A percentile compares a stretch with the other conserved stretches of the same genome.
These are phyloP conservation scores for Neofusicoccum cordaticola DNA, from an alignment of 2,329 filamentous ascomycete genomes.

Conservation along the genomic window DNA sequence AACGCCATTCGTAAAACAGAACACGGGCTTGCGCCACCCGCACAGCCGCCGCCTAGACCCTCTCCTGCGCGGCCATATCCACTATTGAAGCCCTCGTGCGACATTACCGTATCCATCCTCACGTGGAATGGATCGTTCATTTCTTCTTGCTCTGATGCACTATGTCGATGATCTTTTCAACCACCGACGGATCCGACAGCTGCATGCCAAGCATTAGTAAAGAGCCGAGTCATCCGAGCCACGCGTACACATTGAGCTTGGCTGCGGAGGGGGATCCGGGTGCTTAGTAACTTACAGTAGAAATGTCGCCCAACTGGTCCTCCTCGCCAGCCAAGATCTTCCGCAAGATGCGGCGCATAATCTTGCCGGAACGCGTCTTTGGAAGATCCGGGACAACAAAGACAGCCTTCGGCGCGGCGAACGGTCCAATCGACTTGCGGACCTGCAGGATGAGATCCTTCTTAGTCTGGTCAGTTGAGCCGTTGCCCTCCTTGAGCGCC, in stretches of 20 bases:
- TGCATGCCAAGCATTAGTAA: constrained; percentile 36
- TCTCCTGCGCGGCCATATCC: background rate
- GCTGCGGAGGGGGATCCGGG: constrained; percentile 3
- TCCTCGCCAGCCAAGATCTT: constrained; percentile 98
- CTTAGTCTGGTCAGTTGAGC: constrained; percentile 73
- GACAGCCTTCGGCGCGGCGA: constrained; percentile 92
- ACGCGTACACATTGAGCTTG: constrained; percentile 3
- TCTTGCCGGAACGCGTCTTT: constrained; percentile 97
- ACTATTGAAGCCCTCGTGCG: background rate
- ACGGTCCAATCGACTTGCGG: constrained; percentile 94
- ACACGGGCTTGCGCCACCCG: background rate
- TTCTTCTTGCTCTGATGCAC: constrained; percentile 63
- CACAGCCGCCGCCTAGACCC: background rate
- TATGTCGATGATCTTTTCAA: constrained; percentile 80
- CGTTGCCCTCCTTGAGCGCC: constrained; percentile 79
- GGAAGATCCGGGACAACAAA: constrained; percentile 90
- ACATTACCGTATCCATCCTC: constrained; percentile 2
- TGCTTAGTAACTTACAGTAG: constrained; percentile 63
- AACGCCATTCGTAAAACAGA: constrained; percentile 7
- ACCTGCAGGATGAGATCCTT: constrained; percentile 95
- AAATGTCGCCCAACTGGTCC: constrained; percentile 90
- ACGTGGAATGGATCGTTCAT: constrained; percentile 21
- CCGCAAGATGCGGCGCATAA: constrained; percentile 93
- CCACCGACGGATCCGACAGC: constrained; percentile 86
- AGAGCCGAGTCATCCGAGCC: constrained; percentile 8